Evolutionary conservation across 768 basidiomycete genomes (phyloP).

Genomic region (Rossbeevera mucosa): DNA sequence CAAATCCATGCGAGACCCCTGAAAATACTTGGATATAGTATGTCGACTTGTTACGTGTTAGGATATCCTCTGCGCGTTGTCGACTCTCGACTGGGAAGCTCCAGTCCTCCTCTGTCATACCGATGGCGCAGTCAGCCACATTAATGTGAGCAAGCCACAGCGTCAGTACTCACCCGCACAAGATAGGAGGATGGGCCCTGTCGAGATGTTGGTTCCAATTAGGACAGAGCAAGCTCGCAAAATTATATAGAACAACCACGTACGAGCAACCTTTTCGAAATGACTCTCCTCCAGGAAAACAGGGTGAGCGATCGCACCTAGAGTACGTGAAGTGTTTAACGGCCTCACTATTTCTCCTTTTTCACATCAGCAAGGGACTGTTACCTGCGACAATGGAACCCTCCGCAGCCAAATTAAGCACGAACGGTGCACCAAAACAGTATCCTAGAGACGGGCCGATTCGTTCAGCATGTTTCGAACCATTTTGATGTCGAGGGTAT

Average conservation of each 20-base stretch:
- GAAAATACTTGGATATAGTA: slow-evolving; percentile 43
- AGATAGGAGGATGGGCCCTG: slow-evolving; percentile 20
- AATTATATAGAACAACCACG: slow-evolving; percentile 7
- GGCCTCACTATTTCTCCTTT: not conserved
- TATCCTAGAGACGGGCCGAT: slow-evolving; percentile 35
- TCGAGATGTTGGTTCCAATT: not conserved
- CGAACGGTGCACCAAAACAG: slow-evolving; percentile 52
- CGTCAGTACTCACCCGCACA: slow-evolving; percentile 17
- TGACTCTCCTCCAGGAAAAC: slow-evolving; percentile 48
- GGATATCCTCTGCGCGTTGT: slow-evolving; percentile 51
- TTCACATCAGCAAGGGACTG: not conserved
- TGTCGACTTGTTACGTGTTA: slow-evolving; percentile 41
- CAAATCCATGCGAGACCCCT: slow-evolving; percentile 30
- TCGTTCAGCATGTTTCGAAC: not conserved
- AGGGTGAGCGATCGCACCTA: slow-evolving; percentile 52
- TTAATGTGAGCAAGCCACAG: not conserved
- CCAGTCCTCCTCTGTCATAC: slow-evolving; percentile 40
- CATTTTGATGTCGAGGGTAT: not conserved
- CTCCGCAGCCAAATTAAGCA: slow-evolving; percentile 40
- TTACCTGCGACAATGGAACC: slow-evolving; percentile 45
- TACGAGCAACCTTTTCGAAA: slow-evolving; percentile 45
- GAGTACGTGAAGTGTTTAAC: not conserved
- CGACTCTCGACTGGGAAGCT: slow-evolving; percentile 48
- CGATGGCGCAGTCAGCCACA: not conserved
- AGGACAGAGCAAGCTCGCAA: not conserved